Conservation (phyloP, 2,329 filamentous ascomycete species). For the Trichoderma afroharzianum region DNA sequence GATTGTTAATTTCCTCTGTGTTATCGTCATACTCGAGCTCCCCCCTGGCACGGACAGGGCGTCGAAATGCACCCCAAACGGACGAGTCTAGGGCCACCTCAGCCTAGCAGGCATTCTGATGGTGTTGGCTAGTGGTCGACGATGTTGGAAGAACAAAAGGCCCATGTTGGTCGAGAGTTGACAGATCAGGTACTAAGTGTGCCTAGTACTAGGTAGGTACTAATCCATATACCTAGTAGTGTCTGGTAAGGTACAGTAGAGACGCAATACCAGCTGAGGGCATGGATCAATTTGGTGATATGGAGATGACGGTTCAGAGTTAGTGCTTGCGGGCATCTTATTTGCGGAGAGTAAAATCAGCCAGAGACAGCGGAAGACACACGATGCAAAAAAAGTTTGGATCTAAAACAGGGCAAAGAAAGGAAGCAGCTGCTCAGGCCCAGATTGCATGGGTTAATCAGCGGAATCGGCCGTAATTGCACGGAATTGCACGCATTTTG, state of each 20-base stretch:
- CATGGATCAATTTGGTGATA: neutral
- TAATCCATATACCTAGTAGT: no score
- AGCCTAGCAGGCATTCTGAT: neutral
- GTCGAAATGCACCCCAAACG: slow-evolving; percentile 10
- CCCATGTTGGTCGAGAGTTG: neutral
- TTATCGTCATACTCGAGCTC: neutral
- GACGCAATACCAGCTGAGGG: neutral
- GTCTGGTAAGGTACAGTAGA: no score
- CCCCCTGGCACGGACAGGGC: neutral
- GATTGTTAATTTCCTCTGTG: slow-evolving; percentile 9
- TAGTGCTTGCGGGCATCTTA: neutral
- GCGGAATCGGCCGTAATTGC: neutral
- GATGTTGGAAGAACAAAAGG: neutral
- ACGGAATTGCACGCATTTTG: neutral
- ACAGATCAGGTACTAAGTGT: neutral
- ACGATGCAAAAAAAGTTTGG: neutral
- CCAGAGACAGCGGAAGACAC: neutral
- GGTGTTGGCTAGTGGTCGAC: neutral
- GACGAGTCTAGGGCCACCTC: neutral
- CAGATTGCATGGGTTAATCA: neutral
- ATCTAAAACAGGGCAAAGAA: neutral
- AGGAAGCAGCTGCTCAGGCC: neutral
- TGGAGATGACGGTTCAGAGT: neutral
- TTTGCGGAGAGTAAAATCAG: neutral
- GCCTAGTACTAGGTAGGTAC: no score